Base-by-base conservation (phyloP, 2,329 filamentous ascomycete species). In the Sarocladium oryzae region DNA sequence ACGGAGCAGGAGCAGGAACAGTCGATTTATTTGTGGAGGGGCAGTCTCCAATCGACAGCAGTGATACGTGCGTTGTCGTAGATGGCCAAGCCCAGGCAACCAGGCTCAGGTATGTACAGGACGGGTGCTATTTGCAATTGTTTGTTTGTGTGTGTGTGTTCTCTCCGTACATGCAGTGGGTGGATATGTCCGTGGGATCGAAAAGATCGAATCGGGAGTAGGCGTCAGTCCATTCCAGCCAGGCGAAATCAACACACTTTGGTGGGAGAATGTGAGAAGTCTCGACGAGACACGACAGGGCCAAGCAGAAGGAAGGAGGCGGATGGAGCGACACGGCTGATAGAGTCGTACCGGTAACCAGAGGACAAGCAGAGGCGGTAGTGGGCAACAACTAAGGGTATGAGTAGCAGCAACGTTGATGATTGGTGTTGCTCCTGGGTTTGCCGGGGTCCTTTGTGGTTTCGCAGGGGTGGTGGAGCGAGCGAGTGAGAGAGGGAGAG, bases 211-310 rank as follows among this genome's bases (percentile, higher is more conserved):
- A 21, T 20, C 43, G 26, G 26, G 43, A 24, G 43, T 33, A 33
- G 43, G 24, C 28, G 24, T 48, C 28, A 48, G 43, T 48, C 43
- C 43, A 48, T 48, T 48, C 43, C 43, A 48, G 43, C 24, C 40
- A 23, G 26, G 43, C 20, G 43, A 48, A 48, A 48, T 26, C 32
- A 21, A 33, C n/a, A 48, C 32, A 26, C 5, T 11, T 5, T 9
- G 43, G 13, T 20, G n/a, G n/a, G n/a, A n/a, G n/a, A n/a, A 30
- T 13, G 28, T 7, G 28, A 30, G 7, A 30, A 13, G 28, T 30
- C 28, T 7, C 28, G 13, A 13, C 28, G 13, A 30, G 13, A 30
- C 13, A 30, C 28, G 28, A 13, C 7, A 13, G 28, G 28, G 28
- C 28, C 13, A 13, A 30, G 13, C 28, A 13, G n/a, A 37, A 37